These are phyloP conservation scores for Yamadazyma paraphyllophila DNA, from an alignment of 805 yeast species.

Conservation along the genomic window DNA sequence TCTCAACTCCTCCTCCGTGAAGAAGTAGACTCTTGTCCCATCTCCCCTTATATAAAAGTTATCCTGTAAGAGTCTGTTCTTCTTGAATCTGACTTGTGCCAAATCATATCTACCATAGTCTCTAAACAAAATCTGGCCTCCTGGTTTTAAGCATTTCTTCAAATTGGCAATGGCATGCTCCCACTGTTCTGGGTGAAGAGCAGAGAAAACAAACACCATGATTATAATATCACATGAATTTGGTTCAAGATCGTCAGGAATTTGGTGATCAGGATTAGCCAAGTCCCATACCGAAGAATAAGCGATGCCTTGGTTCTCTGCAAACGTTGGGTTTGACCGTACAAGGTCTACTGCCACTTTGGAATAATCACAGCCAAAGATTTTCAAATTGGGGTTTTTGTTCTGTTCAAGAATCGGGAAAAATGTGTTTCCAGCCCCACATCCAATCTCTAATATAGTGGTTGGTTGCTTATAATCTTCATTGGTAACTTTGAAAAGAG, in stretches of 20 bases:
- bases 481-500: slow-evolving; percentile 69
- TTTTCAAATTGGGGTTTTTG: slow-evolving; percentile 68
- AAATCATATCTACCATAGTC: slow-evolving; percentile 96
- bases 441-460: slow-evolving; percentile 86
- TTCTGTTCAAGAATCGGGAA: slow-evolving; percentile 86
- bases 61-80: slow-evolving; percentile 80
- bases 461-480: slow-evolving; percentile 66
- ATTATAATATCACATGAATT: slow-evolving; percentile 86
- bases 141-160: slow-evolving; percentile 77
- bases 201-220: slow-evolving; percentile 94
- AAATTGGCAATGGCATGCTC: slow-evolving; percentile 70
- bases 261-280: slow-evolving; percentile 63
- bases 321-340: slow-evolving; percentile 58
- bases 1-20: slow-evolving; percentile 88
- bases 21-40: slow-evolving; percentile 96
- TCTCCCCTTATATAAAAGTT: slow-evolving; percentile 96
- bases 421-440: slow-evolving; percentile 98
- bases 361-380: slow-evolving; percentile 88
- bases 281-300: slow-evolving; percentile 95
- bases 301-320: slow-evolving; percentile 51
- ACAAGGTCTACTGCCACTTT: slow-evolving; percentile 88
- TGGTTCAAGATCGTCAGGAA: slow-evolving; percentile 85
- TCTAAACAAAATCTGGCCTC: slow-evolving; percentile 84
- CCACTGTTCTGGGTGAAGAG: slow-evolving; percentile 93
- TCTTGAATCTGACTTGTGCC: slow-evolving; percentile 92